A percentile compares a stretch with the other conserved stretches of the same genome.
phyloP scores from a whole-genome alignment of 1,139 yeast species.

The Yamadazyma friedrichii region DNA sequence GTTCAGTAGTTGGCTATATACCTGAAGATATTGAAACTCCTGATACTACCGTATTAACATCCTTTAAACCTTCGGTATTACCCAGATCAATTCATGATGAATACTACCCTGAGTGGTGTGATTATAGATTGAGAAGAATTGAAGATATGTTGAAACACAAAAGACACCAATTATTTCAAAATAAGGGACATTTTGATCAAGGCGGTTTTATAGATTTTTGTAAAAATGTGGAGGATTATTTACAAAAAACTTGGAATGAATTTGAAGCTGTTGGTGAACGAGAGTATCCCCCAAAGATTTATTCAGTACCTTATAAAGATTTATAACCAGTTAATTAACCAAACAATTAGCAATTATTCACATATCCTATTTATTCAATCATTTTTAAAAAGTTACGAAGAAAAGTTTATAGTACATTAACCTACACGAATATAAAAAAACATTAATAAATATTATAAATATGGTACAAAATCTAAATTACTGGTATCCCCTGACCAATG shows the following conservation, averaged over 20 bases:
- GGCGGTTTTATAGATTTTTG: slow-evolving; percentile 30
- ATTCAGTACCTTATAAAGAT: slow-evolving; percentile 17
- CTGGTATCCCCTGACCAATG: slow-evolving; percentile 14
- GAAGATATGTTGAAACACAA: slow-evolving; percentile 30
- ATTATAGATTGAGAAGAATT: slow-evolving; percentile 38
- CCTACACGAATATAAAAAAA: not conserved
- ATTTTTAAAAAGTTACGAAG: too few relatives aligned
- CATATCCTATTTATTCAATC: too few relatives aligned
- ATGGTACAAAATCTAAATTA: slow-evolving; percentile 17
- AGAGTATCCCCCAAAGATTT: slow-evolving; percentile 19
- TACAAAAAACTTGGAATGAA: slow-evolving; percentile 39
- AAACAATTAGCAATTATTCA: too few relatives aligned
- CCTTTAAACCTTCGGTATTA: slow-evolving; percentile 41
- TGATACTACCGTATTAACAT: slow-evolving; percentile 42
- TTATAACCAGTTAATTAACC: slow-evolving; percentile 1
- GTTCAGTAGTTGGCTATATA: slow-evolving; percentile 44
- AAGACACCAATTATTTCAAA: slow-evolving; percentile 17
- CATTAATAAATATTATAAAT: slow-evolving; percentile 9
- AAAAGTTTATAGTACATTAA: not conserved
- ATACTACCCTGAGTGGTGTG: slow-evolving; percentile 47
- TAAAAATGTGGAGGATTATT: slow-evolving; percentile 34
- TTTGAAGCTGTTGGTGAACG: slow-evolving; percentile 36
- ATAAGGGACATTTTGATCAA: slow-evolving; percentile 36
- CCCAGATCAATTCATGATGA: slow-evolving; percentile 38
- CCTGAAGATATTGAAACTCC: slow-evolving; percentile 35